phyloP scores from a whole-genome alignment of 805 yeast genomes.

The Kuraishia floccosa region DNA sequence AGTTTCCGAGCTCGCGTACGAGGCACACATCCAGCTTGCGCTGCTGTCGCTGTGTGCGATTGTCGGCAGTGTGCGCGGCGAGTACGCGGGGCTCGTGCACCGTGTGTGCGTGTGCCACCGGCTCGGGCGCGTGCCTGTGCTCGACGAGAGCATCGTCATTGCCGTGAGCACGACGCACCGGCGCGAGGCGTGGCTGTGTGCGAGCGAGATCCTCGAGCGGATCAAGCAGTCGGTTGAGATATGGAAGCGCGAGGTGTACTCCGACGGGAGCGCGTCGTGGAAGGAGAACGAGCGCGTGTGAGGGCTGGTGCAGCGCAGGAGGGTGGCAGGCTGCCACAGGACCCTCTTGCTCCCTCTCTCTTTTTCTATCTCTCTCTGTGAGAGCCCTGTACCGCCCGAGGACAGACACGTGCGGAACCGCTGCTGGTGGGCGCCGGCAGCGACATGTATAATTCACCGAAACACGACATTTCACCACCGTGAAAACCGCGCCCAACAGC shows the following conservation, averaged over 20 bases:
- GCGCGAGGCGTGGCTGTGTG: constrained; percentile 34
- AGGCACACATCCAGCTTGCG: constrained; percentile 32
- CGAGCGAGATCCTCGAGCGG: constrained; percentile 29
- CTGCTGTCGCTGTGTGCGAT: constrained; percentile 21
- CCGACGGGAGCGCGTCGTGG: constrained; percentile 30
- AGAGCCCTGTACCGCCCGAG: no score
- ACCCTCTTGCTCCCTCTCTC: no score
- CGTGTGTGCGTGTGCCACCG: constrained; percentile 30
- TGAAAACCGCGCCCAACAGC: no score
- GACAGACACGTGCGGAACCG: no score
- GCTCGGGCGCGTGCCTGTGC: constrained; percentile 34
- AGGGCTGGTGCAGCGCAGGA: no score
- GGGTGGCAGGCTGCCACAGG: constrained; percentile 4
- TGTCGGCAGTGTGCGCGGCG: constrained; percentile 18
- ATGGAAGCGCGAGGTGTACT: constrained; percentile 37
- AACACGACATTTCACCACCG: no score
- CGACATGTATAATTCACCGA: not conserved
- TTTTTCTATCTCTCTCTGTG: no score
- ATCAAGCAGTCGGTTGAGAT: constrained; percentile 34
- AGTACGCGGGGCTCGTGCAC: constrained; percentile 16
- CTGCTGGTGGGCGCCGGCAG: no score
- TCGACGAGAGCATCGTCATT: constrained; percentile 32
- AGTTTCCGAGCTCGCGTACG: constrained; percentile 30
- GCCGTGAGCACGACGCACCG: constrained; percentile 34
- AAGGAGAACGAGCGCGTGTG: constrained; percentile 32